phyloP scores from a whole-genome alignment of 2,329 filamentous ascomycete genomes.

The Laburnicola sp. region DNA sequence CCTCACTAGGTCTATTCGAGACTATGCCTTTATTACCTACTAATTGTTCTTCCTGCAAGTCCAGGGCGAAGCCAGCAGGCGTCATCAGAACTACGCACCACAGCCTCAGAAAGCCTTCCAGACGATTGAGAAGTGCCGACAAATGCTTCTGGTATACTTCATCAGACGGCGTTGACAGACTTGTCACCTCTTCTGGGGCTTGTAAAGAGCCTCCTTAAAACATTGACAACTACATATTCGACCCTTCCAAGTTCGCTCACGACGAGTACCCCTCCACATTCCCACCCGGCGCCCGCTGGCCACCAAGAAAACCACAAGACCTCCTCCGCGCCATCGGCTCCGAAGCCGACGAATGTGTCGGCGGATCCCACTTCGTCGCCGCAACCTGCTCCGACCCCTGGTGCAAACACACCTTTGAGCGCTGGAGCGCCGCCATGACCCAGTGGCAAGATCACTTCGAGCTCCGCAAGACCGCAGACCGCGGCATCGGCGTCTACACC shows the following conservation, averaged over 20 bases:
- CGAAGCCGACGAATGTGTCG: slow-evolving; percentile 12
- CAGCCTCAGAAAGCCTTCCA: neutral
- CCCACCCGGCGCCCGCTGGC: slow-evolving; percentile 12
- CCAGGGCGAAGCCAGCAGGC: too few species aligned
- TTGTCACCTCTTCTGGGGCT: slow-evolving; percentile 1
- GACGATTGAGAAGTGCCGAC: neutral
- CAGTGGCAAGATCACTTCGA: slow-evolving; percentile 17
- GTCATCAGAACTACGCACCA: neutral
- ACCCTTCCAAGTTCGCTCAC: slow-evolving; percentile 5
- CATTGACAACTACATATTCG: slow-evolving; percentile 14
- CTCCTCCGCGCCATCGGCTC: slow-evolving; percentile 4
- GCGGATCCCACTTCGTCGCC: slow-evolving; percentile 11
- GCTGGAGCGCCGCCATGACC: slow-evolving; percentile 2
- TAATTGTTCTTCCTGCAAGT: too few species aligned
- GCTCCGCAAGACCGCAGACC: slow-evolving; percentile 12
- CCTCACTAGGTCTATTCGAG: too few species aligned
- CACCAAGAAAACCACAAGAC: slow-evolving; percentile 7
- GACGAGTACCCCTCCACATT: slow-evolving; percentile 6
- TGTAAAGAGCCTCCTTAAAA: slow-evolving; percentile 1
- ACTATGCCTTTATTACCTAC: too few species aligned
- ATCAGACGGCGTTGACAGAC: neutral
- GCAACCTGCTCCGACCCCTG: slow-evolving; percentile 1
- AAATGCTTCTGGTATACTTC: slow-evolving; percentile 16
- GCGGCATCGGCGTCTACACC: slow-evolving; percentile 17
- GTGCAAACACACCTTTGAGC: slow-evolving; percentile 16